Conservation (phyloP, 331 rosid genomes). For the Prunus yedoensis region DNA sequence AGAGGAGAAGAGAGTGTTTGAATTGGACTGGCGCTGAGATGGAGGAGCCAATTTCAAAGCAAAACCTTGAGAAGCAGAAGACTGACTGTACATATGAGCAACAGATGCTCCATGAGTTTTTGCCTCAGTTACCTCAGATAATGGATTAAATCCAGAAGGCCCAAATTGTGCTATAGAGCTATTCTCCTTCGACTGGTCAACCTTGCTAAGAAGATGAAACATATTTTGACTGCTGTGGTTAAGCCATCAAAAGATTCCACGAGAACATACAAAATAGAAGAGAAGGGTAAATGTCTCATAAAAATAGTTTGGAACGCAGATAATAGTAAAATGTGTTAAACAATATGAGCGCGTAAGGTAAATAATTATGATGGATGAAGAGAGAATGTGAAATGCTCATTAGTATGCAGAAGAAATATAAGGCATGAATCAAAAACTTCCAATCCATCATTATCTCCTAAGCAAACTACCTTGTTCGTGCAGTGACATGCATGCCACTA, state of each 20-base stretch:
- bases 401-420: conserved; percentile 4
- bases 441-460: conserved; percentile 1
- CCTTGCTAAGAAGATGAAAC: conserved; percentile 48
- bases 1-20: conserved; percentile 32
- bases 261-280: conserved; percentile 4
- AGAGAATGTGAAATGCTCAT: neutral
- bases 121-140: conserved; percentile 31
- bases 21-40: conserved; percentile 34
- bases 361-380: neutral
- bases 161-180: conserved; percentile 27
- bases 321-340: neutral
- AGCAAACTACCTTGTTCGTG: conserved; percentile 43
- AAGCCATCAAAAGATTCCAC: conserved; percentile 10
- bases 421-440: neutral
- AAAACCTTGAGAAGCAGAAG: conserved; percentile 42
- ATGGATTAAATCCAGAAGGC: conserved; percentile 28
- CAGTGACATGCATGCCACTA: conserved; percentile 20
- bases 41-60: conserved; percentile 45
- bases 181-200: conserved; percentile 37
- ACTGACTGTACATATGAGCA: conserved; percentile 38
- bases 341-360: neutral
- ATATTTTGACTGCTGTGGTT: conserved; percentile 39
- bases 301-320: neutral
- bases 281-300: neutral
- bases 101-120: conserved; percentile 18